Base-by-base conservation (phyloP, 169 alveolate species). In the Eimeria maxima region DNA sequence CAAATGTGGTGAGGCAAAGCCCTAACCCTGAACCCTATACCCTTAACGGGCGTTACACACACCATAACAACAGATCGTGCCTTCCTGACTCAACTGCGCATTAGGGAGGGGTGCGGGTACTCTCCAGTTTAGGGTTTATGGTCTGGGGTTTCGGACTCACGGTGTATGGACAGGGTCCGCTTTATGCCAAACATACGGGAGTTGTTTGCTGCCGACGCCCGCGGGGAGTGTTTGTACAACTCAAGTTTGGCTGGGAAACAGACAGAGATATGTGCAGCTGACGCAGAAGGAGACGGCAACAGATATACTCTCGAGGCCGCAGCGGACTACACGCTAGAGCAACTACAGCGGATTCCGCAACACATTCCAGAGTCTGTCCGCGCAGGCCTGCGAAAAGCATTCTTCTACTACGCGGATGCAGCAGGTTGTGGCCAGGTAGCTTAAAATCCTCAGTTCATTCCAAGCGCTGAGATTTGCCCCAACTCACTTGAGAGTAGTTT, bases 191-290 rank as follows among this genome's bases (percentile, higher is more conserved):
- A 80, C 71, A 80, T 80, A 18, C 29, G 90, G 44, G 69, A 80
- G 42, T 18, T 80, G 90, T 80, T 80, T 80, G 90, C 65, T 80
- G 90, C 90, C 47, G 90, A 44, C 13, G 69, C 65, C 4, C 65
- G 90, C 71, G 90, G 69, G 47, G 90, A 80, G 90, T 50, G 90
- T 20, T 63, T 80, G 71, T 80, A 80, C 90, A 24, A 67, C 90
- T 55, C 86, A 74, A 1, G 38, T 33, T 33, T 33, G 38, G 38
- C 38, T 53, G 33, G 4, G 74, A 22, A 65, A 27, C n/a, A 18
- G 33, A 22, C 24, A 45, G 33, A 0, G 74, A 18, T 4, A 50
- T 14, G n/a, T 4, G 74, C 33, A 18, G 84, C 45, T 22, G 45
- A 3, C 60, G 55, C 57, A 4, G 57, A 2, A 33, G 63, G 63